A percentile compares a stretch with the other conserved stretches of the same genome.
Conservation (phyloP, 148 eudicot species). For the Selenicereus undatus region DNA sequence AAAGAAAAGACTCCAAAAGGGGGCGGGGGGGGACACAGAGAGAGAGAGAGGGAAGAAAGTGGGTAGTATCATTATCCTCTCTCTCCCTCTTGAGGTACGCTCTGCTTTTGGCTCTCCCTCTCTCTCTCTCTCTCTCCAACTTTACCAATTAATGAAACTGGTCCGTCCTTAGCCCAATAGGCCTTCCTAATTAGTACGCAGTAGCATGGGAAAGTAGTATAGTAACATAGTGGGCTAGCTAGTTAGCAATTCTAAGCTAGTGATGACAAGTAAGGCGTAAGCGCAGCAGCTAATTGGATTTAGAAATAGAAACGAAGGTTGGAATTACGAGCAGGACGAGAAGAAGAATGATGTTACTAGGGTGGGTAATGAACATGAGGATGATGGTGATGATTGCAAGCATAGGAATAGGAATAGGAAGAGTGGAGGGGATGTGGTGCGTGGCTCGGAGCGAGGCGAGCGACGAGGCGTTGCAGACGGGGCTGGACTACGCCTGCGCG, state of each 20-base stretch:
- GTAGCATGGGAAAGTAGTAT: neutral
- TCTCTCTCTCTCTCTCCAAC: neutral
- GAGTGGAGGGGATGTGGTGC: constrained; percentile 37
- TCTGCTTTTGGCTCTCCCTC: neutral
- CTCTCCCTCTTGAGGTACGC: neutral
- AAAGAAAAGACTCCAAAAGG: neutral
- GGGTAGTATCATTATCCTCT: neutral
- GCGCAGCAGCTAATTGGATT: no score
- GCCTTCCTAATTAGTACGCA: neutral
- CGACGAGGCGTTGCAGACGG: constrained; percentile 39
- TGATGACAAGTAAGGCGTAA: no score
- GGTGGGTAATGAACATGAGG: no score
- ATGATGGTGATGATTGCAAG: neutral
- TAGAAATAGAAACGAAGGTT: neutral
- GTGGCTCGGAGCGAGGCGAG: constrained; percentile 61
- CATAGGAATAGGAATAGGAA: neutral
- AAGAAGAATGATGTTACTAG: no score
- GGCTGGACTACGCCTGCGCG: constrained; percentile 57
- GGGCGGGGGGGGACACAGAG: no score
- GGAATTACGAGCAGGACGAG: no score
- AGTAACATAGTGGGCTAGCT: no score
- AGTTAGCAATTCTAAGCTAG: no score
- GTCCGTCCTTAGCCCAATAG: no score
- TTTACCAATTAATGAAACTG: no score
- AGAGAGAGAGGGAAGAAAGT: neutral